phyloP scores from a whole-genome alignment of 2,329 filamentous ascomycete genomes.

The Thelonectria rubi region DNA sequence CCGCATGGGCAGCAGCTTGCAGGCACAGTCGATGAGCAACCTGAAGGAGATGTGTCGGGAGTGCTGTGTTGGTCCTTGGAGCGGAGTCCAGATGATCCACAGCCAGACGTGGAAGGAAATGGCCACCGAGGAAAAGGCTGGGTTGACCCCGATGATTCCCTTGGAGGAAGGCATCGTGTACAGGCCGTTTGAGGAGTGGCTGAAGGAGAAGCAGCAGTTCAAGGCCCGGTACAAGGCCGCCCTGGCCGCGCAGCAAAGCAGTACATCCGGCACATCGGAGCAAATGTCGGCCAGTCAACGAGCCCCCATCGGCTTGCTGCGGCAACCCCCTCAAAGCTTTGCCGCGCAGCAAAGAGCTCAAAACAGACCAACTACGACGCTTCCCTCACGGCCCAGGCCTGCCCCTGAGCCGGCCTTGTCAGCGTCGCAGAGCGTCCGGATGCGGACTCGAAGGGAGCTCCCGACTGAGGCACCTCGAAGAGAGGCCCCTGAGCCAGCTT shows the following conservation, averaged over 20 bases:
- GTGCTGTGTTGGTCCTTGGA: constrained; percentile 68
- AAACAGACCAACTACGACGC: constrained; percentile 52
- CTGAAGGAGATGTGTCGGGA: constrained; percentile 65
- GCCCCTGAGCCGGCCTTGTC: constrained; percentile 36
- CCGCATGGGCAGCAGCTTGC: constrained; percentile 55
- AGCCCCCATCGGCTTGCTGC: constrained; percentile 55
- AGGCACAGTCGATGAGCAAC: constrained; percentile 59
- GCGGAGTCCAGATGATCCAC: constrained; percentile 55
- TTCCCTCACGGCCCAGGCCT: constrained; percentile 40
- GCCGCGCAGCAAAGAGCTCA: constrained; percentile 72
- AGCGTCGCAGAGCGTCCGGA: constrained; percentile 45
- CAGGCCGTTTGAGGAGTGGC: constrained; percentile 69
- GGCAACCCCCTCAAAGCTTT: constrained; percentile 70
- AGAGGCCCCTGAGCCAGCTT: constrained; percentile 35
- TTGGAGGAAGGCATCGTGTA: constrained; percentile 70
- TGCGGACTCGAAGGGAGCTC: constrained; percentile 42
- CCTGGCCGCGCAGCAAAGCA: constrained; percentile 40
- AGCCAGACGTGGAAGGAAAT: constrained; percentile 72
- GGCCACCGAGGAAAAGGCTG: constrained; percentile 73
- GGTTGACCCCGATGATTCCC: constrained; percentile 70
- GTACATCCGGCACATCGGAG: constrained; percentile 43
- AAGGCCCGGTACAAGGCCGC: constrained; percentile 45
- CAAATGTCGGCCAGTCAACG: constrained; percentile 49
- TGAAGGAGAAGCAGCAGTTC: constrained; percentile 61
- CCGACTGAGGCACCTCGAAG: constrained; percentile 36